These are phyloP conservation scores for Phoenix roebelenii DNA, from an alignment of 176 grass and related monocot genomes.

Conservation along the genomic window DNA sequence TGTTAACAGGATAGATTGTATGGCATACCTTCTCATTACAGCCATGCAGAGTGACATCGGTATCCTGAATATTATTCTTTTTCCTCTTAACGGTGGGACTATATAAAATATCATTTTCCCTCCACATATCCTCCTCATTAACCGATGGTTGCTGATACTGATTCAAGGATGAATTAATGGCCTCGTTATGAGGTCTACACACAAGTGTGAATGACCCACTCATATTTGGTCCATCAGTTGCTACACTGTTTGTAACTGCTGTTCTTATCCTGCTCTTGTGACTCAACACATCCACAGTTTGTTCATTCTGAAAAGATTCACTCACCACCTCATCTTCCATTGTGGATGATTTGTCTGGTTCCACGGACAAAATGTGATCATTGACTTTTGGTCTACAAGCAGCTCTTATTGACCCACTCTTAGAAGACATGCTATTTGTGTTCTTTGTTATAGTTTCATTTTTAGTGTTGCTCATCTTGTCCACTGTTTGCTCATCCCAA, in stretches of 20 bases:
- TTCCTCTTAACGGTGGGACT: too few relatives aligned
- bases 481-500: neutral
- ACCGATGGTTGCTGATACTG: constrained; percentile 1
- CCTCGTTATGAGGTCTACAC: constrained; percentile 5
- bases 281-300: neutral
- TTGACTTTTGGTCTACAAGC: neutral
- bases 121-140: neutral
- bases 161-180: neutral
- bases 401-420: too few relatives aligned
- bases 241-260: neutral
- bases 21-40: constrained; percentile 10
- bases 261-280: constrained; percentile 16
- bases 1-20: too few relatives aligned
- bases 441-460: constrained; percentile 11
- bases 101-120: neutral
- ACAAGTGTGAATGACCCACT: constrained; percentile 19
- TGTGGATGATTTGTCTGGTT: constrained; percentile 3
- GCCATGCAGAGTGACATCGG: neutral
- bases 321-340: neutral
- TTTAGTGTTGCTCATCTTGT: constrained; percentile 19
- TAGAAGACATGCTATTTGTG: neutral
- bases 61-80: too few relatives aligned
- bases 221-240: neutral
- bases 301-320: constrained; percentile 2
- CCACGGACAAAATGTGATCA: neutral